Base-by-base conservation (phyloP, 2,329 filamentous ascomycete genomes). In the Lecanoromycetidae sp. region DNA sequence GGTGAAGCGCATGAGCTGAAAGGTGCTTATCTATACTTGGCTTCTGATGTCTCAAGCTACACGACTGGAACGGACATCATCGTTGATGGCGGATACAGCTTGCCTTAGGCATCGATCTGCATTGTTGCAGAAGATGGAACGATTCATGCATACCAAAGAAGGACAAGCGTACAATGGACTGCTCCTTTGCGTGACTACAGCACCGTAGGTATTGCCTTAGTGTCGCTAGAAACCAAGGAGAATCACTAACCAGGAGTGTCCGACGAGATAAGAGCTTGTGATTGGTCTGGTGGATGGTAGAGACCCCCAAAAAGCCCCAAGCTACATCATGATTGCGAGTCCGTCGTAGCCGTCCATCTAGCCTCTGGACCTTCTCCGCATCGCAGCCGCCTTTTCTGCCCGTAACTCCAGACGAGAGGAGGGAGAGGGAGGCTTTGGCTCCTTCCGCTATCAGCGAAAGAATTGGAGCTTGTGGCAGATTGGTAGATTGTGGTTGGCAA, bases 11-110 rank as follows among this genome's bases (percentile, higher is more conserved):
- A 77, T 51, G 86, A 94, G 69, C 71, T 93, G 56, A 88, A 90
- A 69, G 87, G 84, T 17, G 82, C 82, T 15, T 94, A 84, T 62
- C 66, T 93, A 39, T 91, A 87, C 64, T 70, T 93, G 48, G 82
- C 84, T 15, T 85, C 80, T 12, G 85, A 93, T 63, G 85, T 85
- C 3, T 77, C 81, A n/a, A 84, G 79, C 45, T 93, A 87, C 66
- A 87, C 82, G 15, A 93, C 85, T 7, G 86, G 79, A 0, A 71
- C 75, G 19, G 48, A 50, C 12, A 38, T 50, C n/a, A 39, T 50
- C 12, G 48, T 50, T 30, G 48, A 50, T 33, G 48, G 48, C 3
- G 48, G 48, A 7, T 50, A 50, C 8, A 42, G 34, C 10, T 30
- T 50, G 38, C 36, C 38, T 34, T 50, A 47, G 38, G 10, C 20